These are phyloP conservation scores for Pseudopithomyces chartarum DNA, from an alignment of 2,329 filamentous ascomycete genomes.

Conservation along the genomic window DNA sequence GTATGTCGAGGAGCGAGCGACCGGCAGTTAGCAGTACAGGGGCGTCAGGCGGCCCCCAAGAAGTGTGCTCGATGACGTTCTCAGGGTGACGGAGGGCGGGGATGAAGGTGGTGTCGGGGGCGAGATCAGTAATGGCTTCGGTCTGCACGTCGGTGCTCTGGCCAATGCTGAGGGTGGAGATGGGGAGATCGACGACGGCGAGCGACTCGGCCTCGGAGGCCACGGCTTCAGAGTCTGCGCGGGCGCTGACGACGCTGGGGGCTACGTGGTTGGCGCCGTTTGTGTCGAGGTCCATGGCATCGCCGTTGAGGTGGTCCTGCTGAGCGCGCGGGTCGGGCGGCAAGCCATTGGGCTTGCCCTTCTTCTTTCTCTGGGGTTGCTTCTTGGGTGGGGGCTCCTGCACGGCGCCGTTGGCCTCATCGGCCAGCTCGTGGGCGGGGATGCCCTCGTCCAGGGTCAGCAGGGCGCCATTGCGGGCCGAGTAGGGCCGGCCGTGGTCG, in stretches of 20 bases:
- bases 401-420: slow-evolving; percentile 36
- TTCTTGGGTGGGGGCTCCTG: slow-evolving; percentile 43
- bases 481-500: slow-evolving; percentile 47
- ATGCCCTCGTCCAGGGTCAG: slow-evolving; percentile 43
- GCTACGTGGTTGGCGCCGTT: slow-evolving; percentile 33
- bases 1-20: slow-evolving; percentile 40
- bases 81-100: slow-evolving; percentile 27
- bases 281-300: slow-evolving; percentile 54
- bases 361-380: slow-evolving; percentile 27
- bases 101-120: slow-evolving; percentile 35
- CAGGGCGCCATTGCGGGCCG: slow-evolving; percentile 43
- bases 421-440: slow-evolving; percentile 40
- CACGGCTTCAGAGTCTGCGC: slow-evolving; percentile 43
- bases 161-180: slow-evolving; percentile 47
- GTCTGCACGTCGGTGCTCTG: slow-evolving; percentile 45
- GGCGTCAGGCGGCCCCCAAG: slow-evolving; percentile 39
- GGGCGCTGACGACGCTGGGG: slow-evolving; percentile 25
- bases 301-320: slow-evolving; percentile 23
- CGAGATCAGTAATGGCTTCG: slow-evolving; percentile 40
- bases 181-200: slow-evolving; percentile 43
- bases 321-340: not conserved
- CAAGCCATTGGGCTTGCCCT: slow-evolving; percentile 44
- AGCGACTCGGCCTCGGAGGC: slow-evolving; percentile 45
- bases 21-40: slow-evolving; percentile 42
- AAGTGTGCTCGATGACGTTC: slow-evolving; percentile 37